Conservation (phyloP, 192 early-diverging fungal species). For the Linnemannia elongata region DNA sequence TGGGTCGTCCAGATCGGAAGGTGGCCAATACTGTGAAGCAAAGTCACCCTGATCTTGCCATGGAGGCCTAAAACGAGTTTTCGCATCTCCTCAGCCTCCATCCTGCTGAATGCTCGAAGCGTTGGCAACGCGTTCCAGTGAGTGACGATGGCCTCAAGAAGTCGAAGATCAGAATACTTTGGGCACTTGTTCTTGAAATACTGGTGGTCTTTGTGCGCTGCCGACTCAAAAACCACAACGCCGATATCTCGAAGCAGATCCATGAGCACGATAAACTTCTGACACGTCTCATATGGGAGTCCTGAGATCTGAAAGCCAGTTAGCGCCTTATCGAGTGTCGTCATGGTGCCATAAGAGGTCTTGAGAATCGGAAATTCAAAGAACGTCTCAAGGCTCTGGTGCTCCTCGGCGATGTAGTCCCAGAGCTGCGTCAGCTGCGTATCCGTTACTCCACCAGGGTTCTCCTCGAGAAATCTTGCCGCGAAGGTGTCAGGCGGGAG, state of each 20-base stretch:
- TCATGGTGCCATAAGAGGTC: background rate
- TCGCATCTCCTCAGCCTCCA: background rate
- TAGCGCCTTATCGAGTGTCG: background rate
- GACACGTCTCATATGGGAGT: no score
- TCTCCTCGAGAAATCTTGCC: background rate
- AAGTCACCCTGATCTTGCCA: background rate
- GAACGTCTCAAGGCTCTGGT: background rate
- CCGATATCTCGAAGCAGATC: background rate
- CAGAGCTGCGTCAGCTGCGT: background rate
- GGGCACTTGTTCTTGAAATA: background rate
- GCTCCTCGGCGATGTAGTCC: background rate
- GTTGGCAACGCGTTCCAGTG: background rate
- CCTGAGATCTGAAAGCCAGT: background rate
- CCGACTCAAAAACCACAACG: slow-evolving; percentile 6
- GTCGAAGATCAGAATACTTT: background rate
- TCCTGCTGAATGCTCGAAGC: background rate
- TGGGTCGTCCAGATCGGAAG: background rate
- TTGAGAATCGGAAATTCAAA: slow-evolving; percentile 16
- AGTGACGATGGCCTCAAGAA: background rate
- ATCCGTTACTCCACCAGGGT: background rate
- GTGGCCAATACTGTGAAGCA: background rate
- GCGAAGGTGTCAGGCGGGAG: background rate
- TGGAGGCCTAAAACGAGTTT: background rate
- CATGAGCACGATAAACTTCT: background rate
- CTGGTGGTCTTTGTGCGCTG: background rate